These are phyloP conservation scores for Penicillium frequentans DNA, from an alignment of 2,329 filamentous ascomycete species.

Conservation along the genomic window DNA sequence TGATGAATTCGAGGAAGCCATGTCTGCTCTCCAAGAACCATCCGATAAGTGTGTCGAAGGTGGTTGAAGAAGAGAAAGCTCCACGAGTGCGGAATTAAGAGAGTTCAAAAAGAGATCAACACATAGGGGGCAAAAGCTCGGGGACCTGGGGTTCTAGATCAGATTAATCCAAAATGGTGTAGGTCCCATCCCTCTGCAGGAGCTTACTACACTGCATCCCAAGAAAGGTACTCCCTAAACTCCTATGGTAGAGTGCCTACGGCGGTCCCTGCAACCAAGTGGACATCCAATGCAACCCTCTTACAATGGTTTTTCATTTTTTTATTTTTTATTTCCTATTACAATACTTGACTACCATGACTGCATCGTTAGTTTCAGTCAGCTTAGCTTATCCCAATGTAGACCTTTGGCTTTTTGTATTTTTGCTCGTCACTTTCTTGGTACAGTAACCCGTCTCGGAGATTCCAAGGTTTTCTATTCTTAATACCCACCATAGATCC, in stretches of 20 bases:
- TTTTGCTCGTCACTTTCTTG: background rate
- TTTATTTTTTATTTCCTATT: background rate
- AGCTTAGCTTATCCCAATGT: background rate
- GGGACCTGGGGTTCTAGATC: conserved; percentile 18
- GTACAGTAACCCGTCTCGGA: background rate
- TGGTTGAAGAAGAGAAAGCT: conserved; percentile 15
- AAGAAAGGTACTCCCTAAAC: conserved; percentile 17
- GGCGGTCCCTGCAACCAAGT: conserved; percentile 22
- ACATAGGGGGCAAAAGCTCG: conserved; percentile 6
- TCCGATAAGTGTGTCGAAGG: conserved; percentile 12
- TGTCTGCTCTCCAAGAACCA: conserved; percentile 27
- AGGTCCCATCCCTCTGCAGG: conserved; percentile 23
- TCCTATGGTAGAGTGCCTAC: conserved; percentile 12
- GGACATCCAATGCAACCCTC: conserved; percentile 20
- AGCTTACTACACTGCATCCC: conserved; percentile 20
- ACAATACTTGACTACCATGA: background rate
- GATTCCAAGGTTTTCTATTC: background rate
- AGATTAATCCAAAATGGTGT: conserved; percentile 18
- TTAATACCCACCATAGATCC: background rate
- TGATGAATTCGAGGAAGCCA: conserved; percentile 27
- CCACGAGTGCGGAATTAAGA: conserved; percentile 11
- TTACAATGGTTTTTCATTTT: conserved; percentile 5
- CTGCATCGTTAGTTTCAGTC: background rate
- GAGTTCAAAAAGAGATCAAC: conserved; percentile 6
- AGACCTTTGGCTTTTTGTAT: background rate